phyloP scores from a whole-genome alignment of 768 basidiomycete species.

The Termitomyces sp. region DNA sequence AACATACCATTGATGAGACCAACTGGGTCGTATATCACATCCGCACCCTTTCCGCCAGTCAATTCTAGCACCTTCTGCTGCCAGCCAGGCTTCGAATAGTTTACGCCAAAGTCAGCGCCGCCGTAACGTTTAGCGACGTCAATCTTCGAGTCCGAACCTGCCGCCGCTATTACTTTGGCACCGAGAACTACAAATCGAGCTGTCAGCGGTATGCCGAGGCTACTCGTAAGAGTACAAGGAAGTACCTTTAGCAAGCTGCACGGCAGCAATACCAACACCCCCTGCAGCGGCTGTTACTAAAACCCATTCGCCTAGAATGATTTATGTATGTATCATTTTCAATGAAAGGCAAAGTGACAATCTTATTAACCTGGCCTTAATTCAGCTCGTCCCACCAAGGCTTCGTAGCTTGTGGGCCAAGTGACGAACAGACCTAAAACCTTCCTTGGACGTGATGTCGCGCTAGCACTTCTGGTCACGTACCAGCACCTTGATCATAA shows the following conservation, averaged over 20 bases:
- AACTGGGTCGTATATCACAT: slow-evolving; percentile 85
- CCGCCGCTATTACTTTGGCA: slow-evolving; percentile 92
- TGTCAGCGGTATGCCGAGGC: not conserved
- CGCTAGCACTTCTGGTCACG: slow-evolving; percentile 12
- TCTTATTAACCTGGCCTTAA: slow-evolving; percentile 59
- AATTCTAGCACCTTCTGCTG: slow-evolving; percentile 84
- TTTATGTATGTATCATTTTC: not conserved
- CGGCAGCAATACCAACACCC: slow-evolving; percentile 88
- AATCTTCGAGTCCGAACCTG: slow-evolving; percentile 73
- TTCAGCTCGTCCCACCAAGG: slow-evolving; percentile 77
- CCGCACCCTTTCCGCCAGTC: slow-evolving; percentile 80
- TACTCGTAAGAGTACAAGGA: not conserved
- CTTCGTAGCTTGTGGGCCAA: slow-evolving; percentile 93
- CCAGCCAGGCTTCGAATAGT: slow-evolving; percentile 80
- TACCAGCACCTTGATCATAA: slow-evolving; percentile 84
- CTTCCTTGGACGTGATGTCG: not conserved
- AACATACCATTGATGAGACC: slow-evolving; percentile 62
- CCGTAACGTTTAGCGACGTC: slow-evolving; percentile 70
- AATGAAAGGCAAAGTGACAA: not conserved
- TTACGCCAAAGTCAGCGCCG: slow-evolving; percentile 76
- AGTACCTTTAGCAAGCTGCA: slow-evolving; percentile 92
- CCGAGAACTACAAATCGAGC: slow-evolving; percentile 55
- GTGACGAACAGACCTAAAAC: slow-evolving; percentile 71
- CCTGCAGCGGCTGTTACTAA: slow-evolving; percentile 95
- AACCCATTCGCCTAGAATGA: slow-evolving; percentile 74